Percentiles rank a stretch among this genome's conserved stretches.
Conservation (phyloP, 2,329 filamentous ascomycete genomes). For the Bimuria novae-zelandiae region DNA sequence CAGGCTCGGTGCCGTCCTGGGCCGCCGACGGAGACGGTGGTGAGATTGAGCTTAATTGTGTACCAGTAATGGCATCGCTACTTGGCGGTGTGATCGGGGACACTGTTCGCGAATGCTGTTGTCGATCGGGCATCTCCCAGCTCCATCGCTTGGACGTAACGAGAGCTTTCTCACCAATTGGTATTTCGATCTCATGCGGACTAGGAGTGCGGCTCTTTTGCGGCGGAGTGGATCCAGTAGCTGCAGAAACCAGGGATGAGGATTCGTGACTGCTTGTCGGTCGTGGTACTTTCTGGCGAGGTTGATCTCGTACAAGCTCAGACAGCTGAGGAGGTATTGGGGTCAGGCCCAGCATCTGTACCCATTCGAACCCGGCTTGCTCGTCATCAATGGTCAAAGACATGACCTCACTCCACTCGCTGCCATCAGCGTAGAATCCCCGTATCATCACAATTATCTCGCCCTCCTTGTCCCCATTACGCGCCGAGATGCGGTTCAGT, state of each 20-base stretch:
- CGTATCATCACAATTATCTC: slow-evolving; percentile 88
- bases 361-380: slow-evolving; percentile 81
- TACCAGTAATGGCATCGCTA: slow-evolving; percentile 41
- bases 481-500: slow-evolving; percentile 73
- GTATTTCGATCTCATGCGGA: slow-evolving; percentile 62
- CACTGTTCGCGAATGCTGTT: slow-evolving; percentile 31
- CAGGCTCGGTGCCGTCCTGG: slow-evolving; percentile 4
- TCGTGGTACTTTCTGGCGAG: slow-evolving; percentile 50
- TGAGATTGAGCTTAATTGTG: slow-evolving; percentile 24
- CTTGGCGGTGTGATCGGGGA: slow-evolving; percentile 45
- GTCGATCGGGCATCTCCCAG: slow-evolving; percentile 40
- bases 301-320: slow-evolving; percentile 53
- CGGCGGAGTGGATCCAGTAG: slow-evolving; percentile 38
- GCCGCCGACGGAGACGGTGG: slow-evolving; percentile 22
- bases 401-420: slow-evolving; percentile 83
- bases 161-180: slow-evolving; percentile 62
- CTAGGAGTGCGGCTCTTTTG: slow-evolving; percentile 51
- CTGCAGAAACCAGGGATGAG: slow-evolving; percentile 52
- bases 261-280: slow-evolving; percentile 59
- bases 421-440: slow-evolving; percentile 63
- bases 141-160: slow-evolving; percentile 54
- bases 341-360: slow-evolving; percentile 75
- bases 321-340: slow-evolving; percentile 65
- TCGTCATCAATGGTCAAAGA: slow-evolving; percentile 77
- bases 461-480: slow-evolving; percentile 70